Conservation (phyloP, 257 asterid species). For the Solanum medicagineum region DNA sequence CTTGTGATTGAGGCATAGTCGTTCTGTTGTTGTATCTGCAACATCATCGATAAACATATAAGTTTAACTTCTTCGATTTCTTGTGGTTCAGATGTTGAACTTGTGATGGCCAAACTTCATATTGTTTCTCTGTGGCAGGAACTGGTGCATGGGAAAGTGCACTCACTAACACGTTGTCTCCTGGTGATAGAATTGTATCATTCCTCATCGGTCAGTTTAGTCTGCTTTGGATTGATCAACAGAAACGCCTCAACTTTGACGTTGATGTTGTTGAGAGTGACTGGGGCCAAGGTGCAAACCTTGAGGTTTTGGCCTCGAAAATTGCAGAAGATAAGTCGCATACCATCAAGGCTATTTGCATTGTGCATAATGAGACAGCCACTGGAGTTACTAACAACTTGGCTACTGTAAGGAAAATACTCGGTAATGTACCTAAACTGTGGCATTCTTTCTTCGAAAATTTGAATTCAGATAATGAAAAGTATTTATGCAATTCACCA, state of each 20-base stretch:
- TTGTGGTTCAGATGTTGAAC: background rate
- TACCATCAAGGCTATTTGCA: constrained; percentile 91
- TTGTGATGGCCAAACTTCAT: background rate
- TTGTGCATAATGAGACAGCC: constrained; percentile 97
- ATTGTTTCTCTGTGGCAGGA: constrained; percentile 27
- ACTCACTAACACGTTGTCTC: constrained; percentile 89
- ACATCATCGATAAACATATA: background rate
- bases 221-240: constrained; percentile 98
- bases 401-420: constrained; percentile 82
- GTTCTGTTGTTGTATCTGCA: background rate
- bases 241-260: constrained; percentile 78
- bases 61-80: background rate
- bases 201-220: constrained; percentile 96
- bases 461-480: background rate
- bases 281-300: constrained; percentile 93
- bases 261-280: constrained; percentile 96
- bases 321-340: constrained; percentile 62
- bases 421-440: constrained; percentile 33
- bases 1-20: background rate
- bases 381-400: constrained; percentile 96
- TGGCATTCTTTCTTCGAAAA: background rate
- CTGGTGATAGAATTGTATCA: constrained; percentile 76
- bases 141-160: constrained; percentile 99
- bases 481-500: background rate
- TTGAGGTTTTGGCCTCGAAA: constrained; percentile 66